These are phyloP conservation scores for Candolleomyces aberdarensis DNA, from an alignment of 768 basidiomycete species.

Conservation along the genomic window DNA sequence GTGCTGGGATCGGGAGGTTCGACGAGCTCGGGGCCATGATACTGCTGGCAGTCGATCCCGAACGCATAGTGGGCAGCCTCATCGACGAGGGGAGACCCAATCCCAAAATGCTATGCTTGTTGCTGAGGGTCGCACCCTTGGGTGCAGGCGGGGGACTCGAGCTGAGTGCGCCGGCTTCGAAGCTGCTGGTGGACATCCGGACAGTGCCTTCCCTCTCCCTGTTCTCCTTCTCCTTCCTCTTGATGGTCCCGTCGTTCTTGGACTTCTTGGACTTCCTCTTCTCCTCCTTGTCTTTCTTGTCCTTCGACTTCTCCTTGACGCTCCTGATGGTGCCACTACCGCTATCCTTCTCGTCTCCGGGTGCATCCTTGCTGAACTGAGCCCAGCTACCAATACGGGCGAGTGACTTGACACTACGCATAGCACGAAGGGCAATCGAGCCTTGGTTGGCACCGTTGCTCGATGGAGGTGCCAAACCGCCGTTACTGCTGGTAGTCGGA, in stretches of 20 bases:
- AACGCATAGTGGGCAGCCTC: constrained; percentile 39
- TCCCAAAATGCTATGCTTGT: constrained; percentile 62
- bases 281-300: constrained; percentile 37
- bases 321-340: constrained; percentile 26
- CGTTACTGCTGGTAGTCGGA: constrained; percentile 17
- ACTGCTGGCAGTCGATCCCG: constrained; percentile 36
- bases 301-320: constrained; percentile 28
- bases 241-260: constrained; percentile 21
- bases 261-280: constrained; percentile 16
- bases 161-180: constrained; percentile 60
- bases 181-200: constrained; percentile 58
- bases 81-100: constrained; percentile 58
- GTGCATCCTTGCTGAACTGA: constrained; percentile 33
- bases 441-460: constrained; percentile 30
- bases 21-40: constrained; percentile 12
- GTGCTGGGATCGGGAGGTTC: background rate
- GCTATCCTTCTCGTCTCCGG: constrained; percentile 20
- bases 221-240: constrained; percentile 19
- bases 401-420: constrained; percentile 69
- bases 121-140: constrained; percentile 34
- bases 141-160: constrained; percentile 20
- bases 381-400: constrained; percentile 75
- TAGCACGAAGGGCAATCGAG: constrained; percentile 76
- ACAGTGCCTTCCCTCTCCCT: constrained; percentile 31
- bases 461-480: background rate